Base-by-base conservation (phyloP, 2,329 filamentous ascomycete species). In the Alternaria consortialis region DNA sequence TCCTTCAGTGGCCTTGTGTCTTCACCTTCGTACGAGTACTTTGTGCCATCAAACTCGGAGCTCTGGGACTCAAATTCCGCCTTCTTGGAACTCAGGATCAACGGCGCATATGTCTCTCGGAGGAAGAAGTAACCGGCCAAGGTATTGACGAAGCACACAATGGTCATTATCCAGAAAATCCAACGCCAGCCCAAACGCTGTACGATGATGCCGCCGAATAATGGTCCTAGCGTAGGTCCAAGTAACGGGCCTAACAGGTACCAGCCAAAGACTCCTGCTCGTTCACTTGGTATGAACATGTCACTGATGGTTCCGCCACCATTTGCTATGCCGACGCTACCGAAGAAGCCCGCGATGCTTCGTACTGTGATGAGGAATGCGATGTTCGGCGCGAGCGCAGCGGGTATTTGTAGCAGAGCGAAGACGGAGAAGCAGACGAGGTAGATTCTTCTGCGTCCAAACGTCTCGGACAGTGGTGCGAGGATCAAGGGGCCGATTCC, bases 291-390 rank as follows among this genome's bases (percentile, higher is more conserved):
- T 25, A 77, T 65, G 56, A 84, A 85, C 82, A 85, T 85, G 54
- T 85, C 84, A 48, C 74, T 79, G n/a, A 85, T 82, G 0, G 81
- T 84, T 1, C 83, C 83, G 7, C 84, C 84, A 1, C 84, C 84
- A 68, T 84, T 84, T 0, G 83, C 81, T 47, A 84, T 81, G 0
- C 81, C 82, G 0, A 85, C 80, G 62, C 79, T 82, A 1, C 83
- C 83, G 66, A 84, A 85, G 71, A 85, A 84, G 5, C 83, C 83
- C 2, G 80, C 69, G 4, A 85, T 58, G 3, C 81, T 82, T 37
- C 83, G 74, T 42, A 84, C 74, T 1, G 75, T 77, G 39, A 85
- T 81, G 13, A 85, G 70, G 64, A 69, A 78, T 0, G 57, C 77
- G 17, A 84, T 80, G 57, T 84, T 84, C 1, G 83, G 84, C 12